These are phyloP conservation scores for Spizellomyces punctatus DNA, from an alignment of 192 early-diverging fungal species.

Conservation along the genomic window DNA sequence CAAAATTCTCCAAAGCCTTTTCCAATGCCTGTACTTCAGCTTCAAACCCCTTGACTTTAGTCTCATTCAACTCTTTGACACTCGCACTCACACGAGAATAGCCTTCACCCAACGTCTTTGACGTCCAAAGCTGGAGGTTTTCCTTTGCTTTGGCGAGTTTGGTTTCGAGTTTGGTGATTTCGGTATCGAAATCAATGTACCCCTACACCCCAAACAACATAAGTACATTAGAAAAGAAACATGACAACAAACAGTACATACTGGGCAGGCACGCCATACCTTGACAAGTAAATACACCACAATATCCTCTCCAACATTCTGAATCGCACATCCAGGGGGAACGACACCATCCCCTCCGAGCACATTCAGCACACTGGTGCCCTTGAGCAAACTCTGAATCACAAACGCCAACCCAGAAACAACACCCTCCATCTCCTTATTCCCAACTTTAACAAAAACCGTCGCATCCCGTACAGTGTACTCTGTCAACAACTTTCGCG, in stretches of 20 bases:
- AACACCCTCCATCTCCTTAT: slow-evolving; percentile 43
- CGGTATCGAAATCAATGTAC: slow-evolving; percentile 78
- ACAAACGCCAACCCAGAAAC: slow-evolving; percentile 61
- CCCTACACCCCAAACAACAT: slow-evolving; percentile 43
- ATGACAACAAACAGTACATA: too few relatives aligned
- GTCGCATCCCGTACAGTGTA: slow-evolving; percentile 76
- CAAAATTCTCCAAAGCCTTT: slow-evolving; percentile 69
- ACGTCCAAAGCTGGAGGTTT: slow-evolving; percentile 56
- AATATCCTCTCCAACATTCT: slow-evolving; percentile 69
- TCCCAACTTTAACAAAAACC: slow-evolving; percentile 67
- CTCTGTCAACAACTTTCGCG: slow-evolving; percentile 75
- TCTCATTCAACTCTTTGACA: slow-evolving; percentile 70
- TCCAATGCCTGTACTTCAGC: slow-evolving; percentile 75
- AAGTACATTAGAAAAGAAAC: neutral
- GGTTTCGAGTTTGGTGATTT: slow-evolving; percentile 78
- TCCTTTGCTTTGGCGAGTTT: slow-evolving; percentile 69
- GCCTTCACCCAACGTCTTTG: slow-evolving; percentile 67
- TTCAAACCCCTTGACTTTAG: slow-evolving; percentile 71
- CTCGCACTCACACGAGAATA: slow-evolving; percentile 76
- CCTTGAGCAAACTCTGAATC: slow-evolving; percentile 75
- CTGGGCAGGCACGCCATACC: slow-evolving; percentile 18
- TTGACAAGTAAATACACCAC: slow-evolving; percentile 75
- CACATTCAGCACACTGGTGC: slow-evolving; percentile 67
- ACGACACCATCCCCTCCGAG: slow-evolving; percentile 52
- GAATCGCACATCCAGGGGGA: slow-evolving; percentile 81